phyloP scores from a whole-genome alignment of 805 yeast species.

The Lipomyces japonicus region DNA sequence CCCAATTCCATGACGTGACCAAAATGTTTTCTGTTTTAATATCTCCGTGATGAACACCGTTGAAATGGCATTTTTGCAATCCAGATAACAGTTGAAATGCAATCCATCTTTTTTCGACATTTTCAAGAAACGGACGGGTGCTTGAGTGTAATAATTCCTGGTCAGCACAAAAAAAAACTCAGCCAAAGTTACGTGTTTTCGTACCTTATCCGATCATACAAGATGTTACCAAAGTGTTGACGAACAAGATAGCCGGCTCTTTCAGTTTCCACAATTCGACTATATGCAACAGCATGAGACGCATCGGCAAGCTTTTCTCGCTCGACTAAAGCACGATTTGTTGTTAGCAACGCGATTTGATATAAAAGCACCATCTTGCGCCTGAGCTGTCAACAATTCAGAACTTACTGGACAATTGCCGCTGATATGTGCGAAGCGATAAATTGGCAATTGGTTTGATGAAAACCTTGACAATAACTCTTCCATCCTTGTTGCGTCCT shows the following conservation, averaged over 20 bases:
- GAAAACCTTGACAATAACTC: constrained; percentile 72
- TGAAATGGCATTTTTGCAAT: constrained; percentile 58
- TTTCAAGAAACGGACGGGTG: constrained; percentile 79
- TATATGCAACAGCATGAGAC: constrained; percentile 67
- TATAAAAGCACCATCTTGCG: constrained; percentile 16
- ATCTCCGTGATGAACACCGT: constrained; percentile 77
- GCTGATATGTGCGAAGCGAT: constrained; percentile 15
- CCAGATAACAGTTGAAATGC: constrained; percentile 73
- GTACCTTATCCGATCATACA: constrained; percentile 72
- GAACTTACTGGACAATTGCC: constrained; percentile 22
- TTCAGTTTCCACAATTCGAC: constrained; percentile 75
- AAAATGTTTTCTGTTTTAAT: constrained; percentile 85
- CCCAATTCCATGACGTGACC: constrained; percentile 87
- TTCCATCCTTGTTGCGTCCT: constrained; percentile 70
- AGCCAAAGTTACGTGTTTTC: not conserved
- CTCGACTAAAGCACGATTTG: constrained; percentile 38
- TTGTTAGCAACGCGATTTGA: constrained; percentile 19
- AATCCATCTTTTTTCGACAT: constrained; percentile 78
- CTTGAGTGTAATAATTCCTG: constrained; percentile 37
- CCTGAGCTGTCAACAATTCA: constrained; percentile 1
- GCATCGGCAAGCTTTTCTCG: constrained; percentile 45
- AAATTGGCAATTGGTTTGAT: constrained; percentile 57
- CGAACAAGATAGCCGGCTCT: constrained; percentile 88
- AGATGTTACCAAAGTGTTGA: constrained; percentile 70
- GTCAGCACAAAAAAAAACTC: not conserved